These are phyloP conservation scores for Pythium oligandrum DNA, from an alignment of 352 stramenopile genomes.

Conservation along the genomic window DNA sequence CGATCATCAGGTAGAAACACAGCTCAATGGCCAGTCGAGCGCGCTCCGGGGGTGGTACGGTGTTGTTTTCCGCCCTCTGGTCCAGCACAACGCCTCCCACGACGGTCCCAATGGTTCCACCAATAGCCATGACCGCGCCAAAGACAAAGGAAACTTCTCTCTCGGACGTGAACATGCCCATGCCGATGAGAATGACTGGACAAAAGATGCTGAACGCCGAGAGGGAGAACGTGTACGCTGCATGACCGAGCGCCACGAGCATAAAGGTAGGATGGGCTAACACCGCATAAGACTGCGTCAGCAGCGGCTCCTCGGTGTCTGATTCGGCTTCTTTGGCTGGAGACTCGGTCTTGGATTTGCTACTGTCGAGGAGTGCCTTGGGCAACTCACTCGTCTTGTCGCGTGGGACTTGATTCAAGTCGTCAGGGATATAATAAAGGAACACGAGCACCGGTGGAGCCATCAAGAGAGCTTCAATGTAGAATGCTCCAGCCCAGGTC, in stretches of 20 bases:
- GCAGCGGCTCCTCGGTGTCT: slow-evolving; percentile 3
- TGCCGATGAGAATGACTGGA: slow-evolving; percentile 68
- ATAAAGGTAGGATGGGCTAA: slow-evolving; percentile 59
- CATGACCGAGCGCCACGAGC: slow-evolving; percentile 59
- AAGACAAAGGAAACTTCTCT: slow-evolving; percentile 73
- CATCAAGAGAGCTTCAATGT: slow-evolving; percentile 79
- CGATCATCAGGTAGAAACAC: slow-evolving; percentile 42
- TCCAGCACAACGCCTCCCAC: slow-evolving; percentile 66
- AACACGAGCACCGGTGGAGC: slow-evolving; percentile 51
- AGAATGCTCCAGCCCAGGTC: slow-evolving; percentile 76
- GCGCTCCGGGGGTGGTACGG: slow-evolving; percentile 21
- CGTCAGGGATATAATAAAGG: slow-evolving; percentile 37
- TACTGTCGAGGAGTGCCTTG: too few species aligned
- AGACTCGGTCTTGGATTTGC: too few species aligned
- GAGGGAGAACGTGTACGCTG: slow-evolving; percentile 72
- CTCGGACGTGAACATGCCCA: slow-evolving; percentile 76
- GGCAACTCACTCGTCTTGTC: too few species aligned
- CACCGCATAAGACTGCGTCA: slow-evolving; percentile 36
- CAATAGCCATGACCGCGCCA: slow-evolving; percentile 49
- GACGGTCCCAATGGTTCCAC: slow-evolving; percentile 74
- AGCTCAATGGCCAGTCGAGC: slow-evolving; percentile 34
- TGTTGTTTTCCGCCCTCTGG: slow-evolving; percentile 30
- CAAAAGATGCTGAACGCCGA: slow-evolving; percentile 74
- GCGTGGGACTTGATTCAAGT: slow-evolving; percentile 22
- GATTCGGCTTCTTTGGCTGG: too few species aligned